Base-by-base conservation (phyloP, 2,329 filamentous ascomycete genomes). In the Pseudogymnoascus sp. region DNA sequence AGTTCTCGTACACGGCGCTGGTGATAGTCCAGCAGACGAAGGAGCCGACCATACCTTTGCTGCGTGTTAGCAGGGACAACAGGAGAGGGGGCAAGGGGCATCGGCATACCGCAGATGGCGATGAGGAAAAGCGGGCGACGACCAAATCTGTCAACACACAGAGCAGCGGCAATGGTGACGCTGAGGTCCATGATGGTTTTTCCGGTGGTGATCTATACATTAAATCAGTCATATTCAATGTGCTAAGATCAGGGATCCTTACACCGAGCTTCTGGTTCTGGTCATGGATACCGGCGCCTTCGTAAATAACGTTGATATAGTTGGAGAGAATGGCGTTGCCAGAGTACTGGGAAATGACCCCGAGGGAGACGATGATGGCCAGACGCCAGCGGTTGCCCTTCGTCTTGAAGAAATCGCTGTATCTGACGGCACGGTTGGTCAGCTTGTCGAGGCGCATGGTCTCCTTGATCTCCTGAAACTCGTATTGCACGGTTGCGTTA, bases 181-280 rank as follows among this genome's bases (percentile, higher is more conserved):
- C 23, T 52, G 6, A 52, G 23, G 31, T 52, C 63, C 73, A 80
- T 77, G 63, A 76, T 81, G 19, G 83, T 78, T 74, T 84, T 84
- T 3, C 23, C 45, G 14, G 45, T 71, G 80, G 77, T 41, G 4
- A 37, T 49, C 61, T 62, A 58, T 19, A n/a, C 35, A n/a, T 52
- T 31, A 11, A 7, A 8, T 31, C 19, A 52, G 14, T 12, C 10
- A 37, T 33, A 31, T 10, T 14, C 38, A 31, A 21, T 26, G 4
- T 14, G 14, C 29, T 8, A 12, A 68, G 68, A 71, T 77, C 7
- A 7, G n/a, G 26, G 41, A 45, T 52, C 10, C 60, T 63, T 73
- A 80, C 78, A 64, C 75, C 81, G 23, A 84, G 78, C 74, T 84
- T 84, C 70, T 81, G 77, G 69, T 80, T 79, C 52, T 79, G 35